phyloP scores from a whole-genome alignment of 306 rosid genomes.

The Medicago arabica region DNA sequence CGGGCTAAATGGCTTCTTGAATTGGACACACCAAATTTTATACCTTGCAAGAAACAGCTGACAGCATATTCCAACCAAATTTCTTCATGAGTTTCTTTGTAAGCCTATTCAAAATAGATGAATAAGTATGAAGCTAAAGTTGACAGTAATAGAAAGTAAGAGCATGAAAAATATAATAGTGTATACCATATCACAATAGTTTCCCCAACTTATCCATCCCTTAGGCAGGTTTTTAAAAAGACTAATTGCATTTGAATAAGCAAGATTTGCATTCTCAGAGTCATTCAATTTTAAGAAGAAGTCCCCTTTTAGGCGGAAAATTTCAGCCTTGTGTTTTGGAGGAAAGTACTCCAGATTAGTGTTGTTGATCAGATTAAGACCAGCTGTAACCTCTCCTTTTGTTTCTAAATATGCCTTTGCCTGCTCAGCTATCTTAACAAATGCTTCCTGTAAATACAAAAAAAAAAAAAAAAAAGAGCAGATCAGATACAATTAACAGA shows the following conservation, averaged over 20 bases:
- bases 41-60: constrained; percentile 96
- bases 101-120: constrained; percentile 65
- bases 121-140: constrained; percentile 38
- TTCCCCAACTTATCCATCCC: constrained; percentile 99
- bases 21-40: constrained; percentile 89
- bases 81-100: constrained; percentile 86
- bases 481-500: constrained; percentile 39
- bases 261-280: constrained; percentile 75
- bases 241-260: constrained; percentile 86
- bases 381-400: constrained; percentile 85
- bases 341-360: constrained; percentile 97
- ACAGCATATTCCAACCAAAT: constrained; percentile 97
- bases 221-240: constrained; percentile 91
- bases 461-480: constrained; percentile 44
- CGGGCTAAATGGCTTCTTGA: constrained; percentile 99
- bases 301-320: constrained; percentile 88
- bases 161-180: constrained; percentile 32
- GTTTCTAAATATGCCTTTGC: constrained; percentile 91
- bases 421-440: constrained; percentile 96
- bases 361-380: constrained; percentile 86
- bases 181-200: constrained; percentile 92
- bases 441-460: constrained; percentile 85
- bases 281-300: constrained; percentile 83
- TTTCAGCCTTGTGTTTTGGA: constrained; percentile 92
- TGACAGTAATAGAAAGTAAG: constrained; percentile 37